These are phyloP conservation scores for Ascochyta clinopodiicola DNA, from an alignment of 2,329 filamentous ascomycete genomes.

Conservation along the genomic window DNA sequence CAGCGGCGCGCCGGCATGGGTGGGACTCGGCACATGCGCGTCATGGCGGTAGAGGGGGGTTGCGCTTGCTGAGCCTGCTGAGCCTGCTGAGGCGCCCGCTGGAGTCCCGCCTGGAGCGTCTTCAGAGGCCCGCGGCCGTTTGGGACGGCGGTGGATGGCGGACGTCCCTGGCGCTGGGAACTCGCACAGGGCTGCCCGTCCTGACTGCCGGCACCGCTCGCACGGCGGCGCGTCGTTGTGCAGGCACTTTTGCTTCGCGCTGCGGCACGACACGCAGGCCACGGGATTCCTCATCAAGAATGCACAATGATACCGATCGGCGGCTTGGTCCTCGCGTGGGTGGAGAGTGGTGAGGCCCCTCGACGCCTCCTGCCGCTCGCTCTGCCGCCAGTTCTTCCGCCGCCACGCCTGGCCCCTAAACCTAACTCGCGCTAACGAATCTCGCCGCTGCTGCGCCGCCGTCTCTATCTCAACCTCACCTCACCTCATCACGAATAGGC, in stretches of 20 bases:
- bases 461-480: too few relatives aligned
- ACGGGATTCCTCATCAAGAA: slow-evolving; percentile 48
- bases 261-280: slow-evolving; percentile 48
- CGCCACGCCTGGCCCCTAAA: too few relatives aligned
- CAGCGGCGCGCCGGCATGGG: slow-evolving; percentile 25
- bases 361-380: slow-evolving; percentile 3
- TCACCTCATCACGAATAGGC: too few relatives aligned
- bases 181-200: slow-evolving; percentile 41
- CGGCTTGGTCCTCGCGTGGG: slow-evolving; percentile 23
- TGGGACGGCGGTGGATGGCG: slow-evolving; percentile 46
- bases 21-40: slow-evolving; percentile 35
- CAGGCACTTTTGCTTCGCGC: slow-evolving; percentile 50
- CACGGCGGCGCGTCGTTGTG: slow-evolving; percentile 50
- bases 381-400: background rate
- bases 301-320: background rate
- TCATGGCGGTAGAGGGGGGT: slow-evolving; percentile 28
- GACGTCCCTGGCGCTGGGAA: slow-evolving; percentile 49
- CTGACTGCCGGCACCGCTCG: slow-evolving; percentile 46
- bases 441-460: too few relatives aligned
- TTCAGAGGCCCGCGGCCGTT: slow-evolving; percentile 42
- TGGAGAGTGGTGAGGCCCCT: slow-evolving; percentile 12
- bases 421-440: background rate
- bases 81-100: slow-evolving; percentile 12
- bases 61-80: slow-evolving; percentile 7
- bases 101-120: slow-evolving; percentile 28